These are phyloP conservation scores for Streptanthus diversifolius DNA, from an alignment of 345 rosid species.

Conservation along the genomic window DNA sequence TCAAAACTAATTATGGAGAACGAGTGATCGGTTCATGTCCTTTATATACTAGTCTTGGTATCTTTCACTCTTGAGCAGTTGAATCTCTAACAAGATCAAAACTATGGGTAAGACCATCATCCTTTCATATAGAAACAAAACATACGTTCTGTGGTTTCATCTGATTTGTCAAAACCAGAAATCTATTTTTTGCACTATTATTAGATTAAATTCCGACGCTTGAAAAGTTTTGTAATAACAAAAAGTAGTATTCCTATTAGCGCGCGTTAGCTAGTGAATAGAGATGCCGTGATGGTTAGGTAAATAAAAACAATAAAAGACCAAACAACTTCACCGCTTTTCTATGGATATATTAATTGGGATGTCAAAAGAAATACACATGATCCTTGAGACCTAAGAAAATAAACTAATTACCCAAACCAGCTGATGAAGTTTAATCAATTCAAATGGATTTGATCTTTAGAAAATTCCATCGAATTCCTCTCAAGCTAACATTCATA, in stretches of 20 bases:
- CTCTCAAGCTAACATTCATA: no score
- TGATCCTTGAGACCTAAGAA: constrained; percentile 12
- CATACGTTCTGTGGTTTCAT: not conserved
- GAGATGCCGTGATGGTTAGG: constrained; percentile 31
- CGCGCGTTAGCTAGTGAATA: not conserved
- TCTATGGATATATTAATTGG: constrained; percentile 8
- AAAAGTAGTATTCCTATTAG: not conserved
- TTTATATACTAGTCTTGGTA: not conserved
- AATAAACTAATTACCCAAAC: constrained; percentile 1
- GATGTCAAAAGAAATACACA: constrained; percentile 23
- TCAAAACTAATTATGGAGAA: not conserved
- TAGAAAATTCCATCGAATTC: no score
- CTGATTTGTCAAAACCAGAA: not conserved
- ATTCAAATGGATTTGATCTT: no score
- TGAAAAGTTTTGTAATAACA: not conserved
- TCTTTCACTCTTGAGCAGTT: not conserved
- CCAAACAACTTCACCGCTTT: constrained; percentile 16
- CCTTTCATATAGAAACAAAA: not conserved
- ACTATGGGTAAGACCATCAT: not conserved
- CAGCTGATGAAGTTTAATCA: not conserved
- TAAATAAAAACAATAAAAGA: constrained; percentile 10
- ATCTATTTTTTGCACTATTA: not conserved
- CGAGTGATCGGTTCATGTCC: not conserved
- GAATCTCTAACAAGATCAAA: not conserved
- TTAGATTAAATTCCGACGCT: not conserved